Evolutionary conservation across 2,329 filamentous ascomycete species (phyloP), one percentile per base, ranked within the genome.

Genomic region (Sporothrix dimorphospora): DNA sequence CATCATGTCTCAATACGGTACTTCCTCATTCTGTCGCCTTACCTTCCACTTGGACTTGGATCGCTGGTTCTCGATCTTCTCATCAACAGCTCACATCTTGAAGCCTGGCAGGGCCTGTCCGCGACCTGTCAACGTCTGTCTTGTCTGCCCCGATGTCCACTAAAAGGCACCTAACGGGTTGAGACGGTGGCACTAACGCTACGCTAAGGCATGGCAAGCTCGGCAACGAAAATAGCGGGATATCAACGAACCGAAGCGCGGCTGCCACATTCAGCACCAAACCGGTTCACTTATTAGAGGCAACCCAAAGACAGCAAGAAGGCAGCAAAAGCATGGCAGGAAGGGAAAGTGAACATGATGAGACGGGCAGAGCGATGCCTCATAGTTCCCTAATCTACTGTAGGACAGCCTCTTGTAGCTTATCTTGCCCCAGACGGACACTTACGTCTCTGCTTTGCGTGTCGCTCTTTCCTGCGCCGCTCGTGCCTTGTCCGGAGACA

Each of bases 161-260:
- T 40, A 61, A 61, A n/a, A 40, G 30, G 3, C 7, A 27, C 51
- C 57, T n/a, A 49, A 49, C 19, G 65, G 65, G 65, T 68, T 47
- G 40, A 47, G 65, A 49, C 45, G 16, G 63, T 34, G 21, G 38
- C 53, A 59, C 68, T 59, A 70, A 57, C 21, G 21, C 38, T 12
- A 70, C 68, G 68, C 68, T 70, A 70, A 61, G 68, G 53, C 68
- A 59, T 59, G 68, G 68, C 53, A 45, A 21, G 40, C 24, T 30
- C 68, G 66, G 49, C 66, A 69, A 38, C 66, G 49, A 55, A 55
- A 27, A 69, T 57, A 69, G 66, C 49, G 49, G 66, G 34, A 53
- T 27, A 40, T 53, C 30, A 40, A 53, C 27, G 65, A 42, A 55
- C 49, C 49, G n/a, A 42, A 55, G 65, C 45, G 65, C 49, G 49